phyloP scores from a whole-genome alignment of 495 filamentous ascomycete genomes.

The Opeltia flavorubescens region DNA sequence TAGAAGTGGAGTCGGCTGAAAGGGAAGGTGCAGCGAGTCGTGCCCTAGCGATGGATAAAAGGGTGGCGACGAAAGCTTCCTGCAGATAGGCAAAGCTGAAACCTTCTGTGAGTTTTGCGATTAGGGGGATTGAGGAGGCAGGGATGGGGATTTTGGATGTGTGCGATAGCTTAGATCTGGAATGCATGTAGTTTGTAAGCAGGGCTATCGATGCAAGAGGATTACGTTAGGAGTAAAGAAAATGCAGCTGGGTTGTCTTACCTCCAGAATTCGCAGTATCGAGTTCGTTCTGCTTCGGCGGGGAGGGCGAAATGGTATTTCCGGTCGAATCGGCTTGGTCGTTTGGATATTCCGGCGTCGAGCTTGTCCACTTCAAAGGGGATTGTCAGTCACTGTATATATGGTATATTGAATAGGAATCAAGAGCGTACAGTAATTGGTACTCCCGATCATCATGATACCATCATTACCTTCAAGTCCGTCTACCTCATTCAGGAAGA shows the following conservation, averaged over 20 bases:
- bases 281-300: constrained; percentile 33
- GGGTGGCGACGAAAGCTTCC: constrained; percentile 47
- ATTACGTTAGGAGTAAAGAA: neutral
- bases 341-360: constrained; percentile 48
- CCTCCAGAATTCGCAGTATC: constrained; percentile 44
- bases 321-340: constrained; percentile 51
- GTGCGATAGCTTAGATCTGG: constrained; percentile 34
- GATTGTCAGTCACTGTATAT: neutral
- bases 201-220: too few species aligned
- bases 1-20: neutral
- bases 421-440: constrained; percentile 31
- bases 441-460: constrained; percentile 49
- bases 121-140: constrained; percentile 32
- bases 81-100: constrained; percentile 57
- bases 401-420: neutral
- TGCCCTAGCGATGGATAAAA: constrained; percentile 33
- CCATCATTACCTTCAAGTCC: constrained; percentile 53
- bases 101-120: constrained; percentile 42
- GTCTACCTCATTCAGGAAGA: constrained; percentile 60
- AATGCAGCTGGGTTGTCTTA: neutral
- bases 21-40: constrained; percentile 1
- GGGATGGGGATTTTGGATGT: constrained; percentile 43
- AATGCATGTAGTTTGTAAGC: too few species aligned
- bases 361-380: constrained; percentile 29
- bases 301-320: constrained; percentile 50